phyloP scores from a whole-genome alignment of 2,329 filamentous ascomycete genomes.

The Diaporthe nobilis region DNA sequence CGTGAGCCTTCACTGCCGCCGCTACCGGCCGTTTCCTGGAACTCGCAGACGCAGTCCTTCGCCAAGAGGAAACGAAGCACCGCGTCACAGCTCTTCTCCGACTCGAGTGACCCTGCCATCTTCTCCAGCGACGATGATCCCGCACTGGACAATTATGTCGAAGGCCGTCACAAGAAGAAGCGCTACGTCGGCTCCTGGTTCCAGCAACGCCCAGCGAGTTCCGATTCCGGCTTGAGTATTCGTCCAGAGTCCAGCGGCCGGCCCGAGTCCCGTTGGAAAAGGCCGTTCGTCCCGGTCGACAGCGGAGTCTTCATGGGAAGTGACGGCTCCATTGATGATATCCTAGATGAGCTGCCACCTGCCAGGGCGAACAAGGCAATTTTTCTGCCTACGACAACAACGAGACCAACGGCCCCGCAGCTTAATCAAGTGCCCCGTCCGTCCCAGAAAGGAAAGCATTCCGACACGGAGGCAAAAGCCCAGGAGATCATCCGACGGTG shows the following conservation, averaged over 20 bases:
- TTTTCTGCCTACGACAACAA: neutral
- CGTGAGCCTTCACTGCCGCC: slow-evolving; percentile 57
- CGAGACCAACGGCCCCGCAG: neutral
- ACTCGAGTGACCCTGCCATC: slow-evolving; percentile 78
- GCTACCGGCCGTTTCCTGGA: slow-evolving; percentile 56
- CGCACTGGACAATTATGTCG: slow-evolving; percentile 74
- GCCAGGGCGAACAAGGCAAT: slow-evolving; percentile 13
- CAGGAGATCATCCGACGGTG: slow-evolving; percentile 64
- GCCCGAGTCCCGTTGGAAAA: slow-evolving; percentile 56
- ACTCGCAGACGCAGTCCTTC: slow-evolving; percentile 56
- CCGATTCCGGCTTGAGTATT: slow-evolving; percentile 40
- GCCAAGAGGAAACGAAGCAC: slow-evolving; percentile 57
- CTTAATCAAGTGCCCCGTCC: slow-evolving; percentile 20
- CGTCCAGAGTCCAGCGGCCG: slow-evolving; percentile 26
- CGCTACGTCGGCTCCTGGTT: slow-evolving; percentile 79
- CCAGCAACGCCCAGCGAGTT: slow-evolving; percentile 64
- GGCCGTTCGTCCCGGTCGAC: slow-evolving; percentile 73
- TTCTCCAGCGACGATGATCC: slow-evolving; percentile 83
- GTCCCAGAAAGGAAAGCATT: slow-evolving; percentile 6
- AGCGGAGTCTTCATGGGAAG: slow-evolving; percentile 77
- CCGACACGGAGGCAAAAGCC: slow-evolving; percentile 55
- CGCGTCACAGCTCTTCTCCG: slow-evolving; percentile 59
- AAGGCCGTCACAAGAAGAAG: slow-evolving; percentile 70
- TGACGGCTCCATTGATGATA: slow-evolving; percentile 64
- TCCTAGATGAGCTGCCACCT: slow-evolving; percentile 55